A percentile compares a stretch with the other conserved stretches of the same genome.
Evolutionary conservation across 139 green algal genomes (phyloP).

Genomic region (Closterium sp.): DNA sequence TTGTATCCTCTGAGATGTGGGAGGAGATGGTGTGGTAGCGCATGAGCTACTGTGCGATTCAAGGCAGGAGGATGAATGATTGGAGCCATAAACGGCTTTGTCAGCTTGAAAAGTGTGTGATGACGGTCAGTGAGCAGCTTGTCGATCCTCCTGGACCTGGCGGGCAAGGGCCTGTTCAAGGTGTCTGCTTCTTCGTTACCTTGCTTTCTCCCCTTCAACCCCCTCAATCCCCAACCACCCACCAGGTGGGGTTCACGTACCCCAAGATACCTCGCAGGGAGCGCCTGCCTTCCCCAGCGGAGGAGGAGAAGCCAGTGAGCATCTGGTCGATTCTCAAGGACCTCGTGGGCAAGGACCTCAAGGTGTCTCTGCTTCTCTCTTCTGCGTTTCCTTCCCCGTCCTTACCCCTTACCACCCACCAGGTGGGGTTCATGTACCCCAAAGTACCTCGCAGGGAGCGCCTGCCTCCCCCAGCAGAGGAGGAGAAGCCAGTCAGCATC

Average conservation of each 20-base stretch:
- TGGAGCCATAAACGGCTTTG: conserved; percentile 1
- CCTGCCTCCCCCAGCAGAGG: conserved; percentile 56
- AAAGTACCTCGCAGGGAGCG: conserved; percentile 2
- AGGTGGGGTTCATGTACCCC: conserved; percentile 10
- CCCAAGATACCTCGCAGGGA: no score
- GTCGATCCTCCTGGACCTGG: conserved; percentile 75
- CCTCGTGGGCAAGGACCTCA: neutral
- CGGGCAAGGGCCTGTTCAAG: neutral
- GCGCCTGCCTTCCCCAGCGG: no score
- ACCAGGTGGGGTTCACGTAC: no score
- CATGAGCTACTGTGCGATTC: no score
- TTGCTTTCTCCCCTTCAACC: neutral
- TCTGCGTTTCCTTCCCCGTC: no score
- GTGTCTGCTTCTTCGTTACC: neutral
- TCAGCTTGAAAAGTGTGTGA: no score
- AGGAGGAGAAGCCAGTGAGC: no score
- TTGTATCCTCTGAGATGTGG: no score
- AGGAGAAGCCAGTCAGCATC: conserved; percentile 75
- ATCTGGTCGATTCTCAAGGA: no score
- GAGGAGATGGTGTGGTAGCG: no score
- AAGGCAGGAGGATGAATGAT: neutral
- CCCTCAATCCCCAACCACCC: no score
- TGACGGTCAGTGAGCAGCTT: conserved; percentile 77
- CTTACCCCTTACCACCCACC: neutral
- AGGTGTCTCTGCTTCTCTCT: conserved; percentile 67